Evolutionary conservation across 164 flowering plant genomes (phyloP), one percentile per base, ranked within the genome.

Genomic region (Piper longum): DNA sequence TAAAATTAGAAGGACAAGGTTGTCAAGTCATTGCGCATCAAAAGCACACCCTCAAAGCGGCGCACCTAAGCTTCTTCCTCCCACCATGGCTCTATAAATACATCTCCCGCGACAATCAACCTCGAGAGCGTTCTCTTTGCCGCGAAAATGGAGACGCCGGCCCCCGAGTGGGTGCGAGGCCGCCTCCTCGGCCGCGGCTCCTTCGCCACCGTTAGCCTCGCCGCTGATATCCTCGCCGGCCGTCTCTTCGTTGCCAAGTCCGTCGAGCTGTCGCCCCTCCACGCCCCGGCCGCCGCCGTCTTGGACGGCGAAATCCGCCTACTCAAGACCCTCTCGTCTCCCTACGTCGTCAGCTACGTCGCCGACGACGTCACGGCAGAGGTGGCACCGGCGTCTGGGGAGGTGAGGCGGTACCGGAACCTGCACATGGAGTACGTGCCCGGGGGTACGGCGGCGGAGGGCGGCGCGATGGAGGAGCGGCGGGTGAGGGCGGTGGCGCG

Each of bases 181-280:
- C 66, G 60, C 42, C 69, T 72, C 65, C 76, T 89, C 0, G 96
- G 93, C 19, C 69, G 68, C 43, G 96, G 96, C 42, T 79, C 89
- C 2, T 82, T 76, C 44, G 93, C 84, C 0, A 69, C 80, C 3
- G 96, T 89, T 4, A 68, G 61, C 62, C 59, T 83, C 16, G 91
- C 83, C 5, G 52, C 67, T 2, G 2, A 18, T 59, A 57, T 44
- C 42, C 54, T 71, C 2, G 62, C 57, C 78, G 81, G 79, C 9
- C 56, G 26, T 1, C 62, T 78, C 26, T 89, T 89, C 65, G 96
- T 93, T 0, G 93, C 82, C 19, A 89, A 89, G 69, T 89, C 76
- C 0, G 40, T 75, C 2, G n/a, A 62, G 12, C 16, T 61, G 12
- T 16, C 57, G 48, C 7, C 55, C 61, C 66, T 67, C 4, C 57